Conservation (phyloP, 2,329 filamentous ascomycete species). For the Fusarium nygamai region DNA sequence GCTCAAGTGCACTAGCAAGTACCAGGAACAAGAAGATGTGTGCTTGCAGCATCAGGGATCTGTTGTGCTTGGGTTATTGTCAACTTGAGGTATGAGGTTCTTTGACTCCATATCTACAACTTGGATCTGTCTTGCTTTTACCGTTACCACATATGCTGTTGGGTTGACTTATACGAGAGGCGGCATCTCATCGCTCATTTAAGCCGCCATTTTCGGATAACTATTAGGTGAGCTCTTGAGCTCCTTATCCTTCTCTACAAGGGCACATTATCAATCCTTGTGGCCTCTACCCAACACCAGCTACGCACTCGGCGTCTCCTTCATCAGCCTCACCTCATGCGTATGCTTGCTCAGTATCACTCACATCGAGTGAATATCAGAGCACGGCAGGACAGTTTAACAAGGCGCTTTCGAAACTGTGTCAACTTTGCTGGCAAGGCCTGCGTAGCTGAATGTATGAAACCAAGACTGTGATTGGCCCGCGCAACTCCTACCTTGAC, state of each 20-base stretch:
- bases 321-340: background rate
- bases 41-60: slow-evolving; percentile 7
- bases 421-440: slow-evolving; percentile 24
- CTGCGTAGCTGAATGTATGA: slow-evolving; percentile 27
- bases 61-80: slow-evolving; percentile 7
- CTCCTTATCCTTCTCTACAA: background rate
- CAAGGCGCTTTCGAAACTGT: slow-evolving; percentile 29
- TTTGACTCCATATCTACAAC: slow-evolving; percentile 31
- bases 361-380: slow-evolving; percentile 10
- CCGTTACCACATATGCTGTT: background rate
- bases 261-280: background rate
- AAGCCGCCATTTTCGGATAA: background rate
- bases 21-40: slow-evolving; percentile 18
- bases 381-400: slow-evolving; percentile 21
- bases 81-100: slow-evolving; percentile 3
- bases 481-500: slow-evolving; percentile 13
- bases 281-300: background rate
- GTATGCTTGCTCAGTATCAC: slow-evolving; percentile 27
- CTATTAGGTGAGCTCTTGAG: background rate
- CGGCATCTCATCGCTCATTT: background rate
- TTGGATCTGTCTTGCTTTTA: slow-evolving; percentile 28
- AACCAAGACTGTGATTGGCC: slow-evolving; percentile 23
- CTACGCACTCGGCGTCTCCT: background rate
- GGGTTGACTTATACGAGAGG: background rate
- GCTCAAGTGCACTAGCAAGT: slow-evolving; percentile 5